Conservation (phyloP, 176 grass and related monocot genomes). For the Elaeis guineensis region DNA sequence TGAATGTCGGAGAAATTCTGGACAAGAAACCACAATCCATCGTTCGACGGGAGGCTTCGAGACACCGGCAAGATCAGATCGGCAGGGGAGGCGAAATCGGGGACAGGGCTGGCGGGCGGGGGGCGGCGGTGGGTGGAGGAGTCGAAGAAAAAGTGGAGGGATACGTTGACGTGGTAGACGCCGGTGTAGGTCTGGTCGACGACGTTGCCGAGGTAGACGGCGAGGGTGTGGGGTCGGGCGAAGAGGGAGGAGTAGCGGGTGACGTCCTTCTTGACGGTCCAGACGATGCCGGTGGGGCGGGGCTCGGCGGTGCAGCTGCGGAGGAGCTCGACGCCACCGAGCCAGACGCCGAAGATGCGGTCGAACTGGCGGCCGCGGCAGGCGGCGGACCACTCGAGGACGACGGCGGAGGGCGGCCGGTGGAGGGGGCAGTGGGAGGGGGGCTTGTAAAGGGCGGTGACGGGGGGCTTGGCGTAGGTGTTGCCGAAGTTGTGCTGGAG, state of each 20-base stretch:
- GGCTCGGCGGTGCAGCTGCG: conserved; percentile 61
- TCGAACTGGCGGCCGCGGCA: conserved; percentile 57
- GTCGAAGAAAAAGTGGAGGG: conserved; percentile 64
- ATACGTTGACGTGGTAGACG: conserved; percentile 65
- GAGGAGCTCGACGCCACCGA: conserved; percentile 62
- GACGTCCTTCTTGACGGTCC: conserved; percentile 57
- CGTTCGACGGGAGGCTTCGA: conserved; percentile 38
- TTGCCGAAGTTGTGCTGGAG: conserved; percentile 50
- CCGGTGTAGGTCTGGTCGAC: conserved; percentile 53
- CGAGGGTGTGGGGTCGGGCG: conserved; percentile 37
- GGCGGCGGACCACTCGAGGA: conserved; percentile 59
- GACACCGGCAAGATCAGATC: conserved; percentile 62
- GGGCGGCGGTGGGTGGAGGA: not conserved
- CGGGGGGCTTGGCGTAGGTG: conserved; percentile 49
- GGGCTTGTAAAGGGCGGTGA: conserved; percentile 27
- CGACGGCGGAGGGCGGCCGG: conserved; percentile 33
- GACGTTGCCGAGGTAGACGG: conserved; percentile 66
- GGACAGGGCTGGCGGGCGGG: conserved; percentile 9
- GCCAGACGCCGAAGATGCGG: conserved; percentile 74
- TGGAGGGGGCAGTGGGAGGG: conserved; percentile 33
- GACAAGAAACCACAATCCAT: conserved; percentile 63
- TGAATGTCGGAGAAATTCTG: conserved; percentile 32
- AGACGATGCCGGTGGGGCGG: conserved; percentile 24
- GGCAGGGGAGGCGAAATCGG: conserved; percentile 43
- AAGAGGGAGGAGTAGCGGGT: conserved; percentile 70